Percentiles rank a stretch among this genome's conserved stretches.
Evolutionary conservation across 225 moss, liverwort and hornwort species (phyloP).

Genomic region (Asterella californica): DNA sequence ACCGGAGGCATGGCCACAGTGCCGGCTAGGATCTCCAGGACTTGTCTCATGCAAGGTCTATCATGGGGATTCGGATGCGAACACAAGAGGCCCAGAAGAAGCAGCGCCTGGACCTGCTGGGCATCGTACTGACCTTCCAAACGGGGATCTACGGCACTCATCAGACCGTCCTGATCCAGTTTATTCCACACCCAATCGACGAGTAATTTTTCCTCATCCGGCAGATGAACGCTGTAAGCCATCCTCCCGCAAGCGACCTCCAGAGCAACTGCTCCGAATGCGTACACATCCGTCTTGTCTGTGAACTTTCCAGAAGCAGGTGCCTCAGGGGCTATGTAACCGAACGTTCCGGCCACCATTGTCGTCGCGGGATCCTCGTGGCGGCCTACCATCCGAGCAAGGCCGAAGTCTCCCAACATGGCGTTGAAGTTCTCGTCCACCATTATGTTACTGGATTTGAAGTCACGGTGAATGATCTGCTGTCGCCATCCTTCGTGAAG

Average conservation of each 20-base stretch:
- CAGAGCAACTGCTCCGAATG: background rate
- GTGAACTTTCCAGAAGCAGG: conserved; percentile 18
- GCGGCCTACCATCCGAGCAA: conserved; percentile 27
- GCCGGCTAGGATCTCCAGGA: conserved; percentile 3
- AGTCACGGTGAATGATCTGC: conserved; percentile 26
- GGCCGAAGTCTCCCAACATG: conserved; percentile 31
- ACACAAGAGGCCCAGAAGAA: conserved; percentile 6
- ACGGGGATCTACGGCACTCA: background rate
- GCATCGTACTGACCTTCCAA: background rate
- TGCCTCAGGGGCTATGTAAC: conserved; percentile 7
- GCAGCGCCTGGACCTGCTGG: background rate
- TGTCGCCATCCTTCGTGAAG: conserved; percentile 22
- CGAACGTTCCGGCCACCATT: conserved; percentile 12
- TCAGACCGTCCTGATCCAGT: background rate
- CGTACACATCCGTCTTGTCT: too few species aligned
- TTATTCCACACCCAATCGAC: conserved; percentile 9
- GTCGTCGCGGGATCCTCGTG: conserved; percentile 17
- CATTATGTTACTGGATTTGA: conserved; percentile 31
- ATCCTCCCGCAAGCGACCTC: conserved; percentile 14
- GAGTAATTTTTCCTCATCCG: background rate
- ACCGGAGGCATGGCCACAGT: background rate
- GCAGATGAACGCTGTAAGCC: background rate
- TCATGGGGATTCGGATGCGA: conserved; percentile 9
- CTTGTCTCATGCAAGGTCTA: background rate
- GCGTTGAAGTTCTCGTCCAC: conserved; percentile 29